Base-by-base conservation (phyloP, 805 yeast species). In the Barnettozyma populi region DNA sequence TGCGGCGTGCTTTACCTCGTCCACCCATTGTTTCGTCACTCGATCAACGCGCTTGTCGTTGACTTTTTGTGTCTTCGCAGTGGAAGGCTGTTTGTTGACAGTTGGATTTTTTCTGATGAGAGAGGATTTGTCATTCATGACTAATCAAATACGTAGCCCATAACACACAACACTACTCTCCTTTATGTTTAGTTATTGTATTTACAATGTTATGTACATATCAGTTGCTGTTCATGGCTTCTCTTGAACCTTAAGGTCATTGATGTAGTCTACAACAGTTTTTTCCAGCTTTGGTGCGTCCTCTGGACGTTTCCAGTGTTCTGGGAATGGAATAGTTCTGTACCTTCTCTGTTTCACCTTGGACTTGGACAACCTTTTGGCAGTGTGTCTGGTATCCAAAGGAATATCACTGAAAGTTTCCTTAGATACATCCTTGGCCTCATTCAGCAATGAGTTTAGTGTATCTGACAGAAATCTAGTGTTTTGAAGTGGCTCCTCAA, bases 401-500 rank as follows among this genome's bases (percentile, higher is more conserved):
- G 97, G 97, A 29, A 92, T 70, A 59, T 87, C 95, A 38, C 74
- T 73, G 56, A 87, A 86, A 50, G 76, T 76, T 47, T 84, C 86
- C n/a, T 67, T 45, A 2, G 47, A 57, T 40, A 75, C 61, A 44
- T 79, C 84, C 59, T 80, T 85, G 7, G 96, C 71, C 57, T 82
- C 90, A 23, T 63, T 62, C 25, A 90, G 59, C 43, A 94, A 70
- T 47, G 73, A 74, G 55, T 77, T 76, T 53, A 90, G 71, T 24
- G 80, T 73, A 47, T 80, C 85, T 18, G 83, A 81, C 53, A 88
- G 68, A 63, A 74, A 81, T 54, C 85, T 77, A 43, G 92, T 86
- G 67, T 94, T 94, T 67, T 92, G 97, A 1, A 95, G 78, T 37
- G 96, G 84, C 58, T 88, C 87, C 7, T 79, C 72, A 64, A 75